phyloP scores from a whole-genome alignment of 768 basidiomycete species.

The Suillus sp. region DNA sequence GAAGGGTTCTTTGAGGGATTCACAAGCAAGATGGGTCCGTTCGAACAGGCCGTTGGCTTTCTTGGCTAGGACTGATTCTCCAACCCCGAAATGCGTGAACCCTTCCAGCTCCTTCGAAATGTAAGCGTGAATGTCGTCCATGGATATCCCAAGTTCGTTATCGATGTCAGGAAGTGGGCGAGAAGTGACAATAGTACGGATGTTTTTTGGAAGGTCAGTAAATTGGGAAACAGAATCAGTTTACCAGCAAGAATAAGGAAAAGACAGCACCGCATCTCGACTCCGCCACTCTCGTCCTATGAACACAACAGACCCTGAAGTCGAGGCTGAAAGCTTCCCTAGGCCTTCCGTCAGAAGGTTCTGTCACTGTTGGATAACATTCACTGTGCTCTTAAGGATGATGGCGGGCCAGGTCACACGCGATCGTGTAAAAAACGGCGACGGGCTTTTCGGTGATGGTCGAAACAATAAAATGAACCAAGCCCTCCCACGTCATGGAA shows the following conservation, averaged over 20 bases:
- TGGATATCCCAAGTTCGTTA: not conserved
- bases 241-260: constrained; percentile 15
- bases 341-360: not conserved
- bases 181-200: constrained; percentile 14
- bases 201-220: constrained; percentile 3
- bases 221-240: not conserved
- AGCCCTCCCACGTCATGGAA: constrained; percentile 16
- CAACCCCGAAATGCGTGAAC: not conserved
- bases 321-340: too few relatives aligned
- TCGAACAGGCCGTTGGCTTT: constrained; percentile 5
- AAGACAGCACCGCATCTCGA: constrained; percentile 12
- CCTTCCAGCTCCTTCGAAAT: not conserved
- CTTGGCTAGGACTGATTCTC: not conserved
- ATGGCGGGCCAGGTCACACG: constrained; percentile 19
- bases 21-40: constrained; percentile 2
- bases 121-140: constrained; percentile 5
- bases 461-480: constrained; percentile 21
- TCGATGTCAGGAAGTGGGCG: constrained; percentile 14
- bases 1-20: not conserved
- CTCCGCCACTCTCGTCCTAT: constrained; percentile 20
- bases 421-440: constrained; percentile 21
- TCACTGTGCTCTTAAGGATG: not conserved
- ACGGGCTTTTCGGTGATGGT: constrained; percentile 15
- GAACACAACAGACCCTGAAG: not conserved
- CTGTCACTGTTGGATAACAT: constrained; percentile 16